Evolutionary conservation across 106 monocot genomes (phyloP).

Genomic region (Hemerocallis citrina): DNA sequence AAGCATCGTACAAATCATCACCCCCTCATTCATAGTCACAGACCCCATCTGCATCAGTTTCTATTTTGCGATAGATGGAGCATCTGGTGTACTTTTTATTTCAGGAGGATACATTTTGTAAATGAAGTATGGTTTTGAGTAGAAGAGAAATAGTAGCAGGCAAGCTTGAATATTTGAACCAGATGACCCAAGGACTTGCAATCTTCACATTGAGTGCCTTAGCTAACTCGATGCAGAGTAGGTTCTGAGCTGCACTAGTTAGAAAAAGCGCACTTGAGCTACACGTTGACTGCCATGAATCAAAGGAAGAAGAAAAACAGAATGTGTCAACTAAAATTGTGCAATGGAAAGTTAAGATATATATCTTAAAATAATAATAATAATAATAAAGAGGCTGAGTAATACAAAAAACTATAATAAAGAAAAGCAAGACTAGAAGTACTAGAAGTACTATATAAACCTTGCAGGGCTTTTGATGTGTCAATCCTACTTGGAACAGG

Average conservation of each 20-base stretch:
- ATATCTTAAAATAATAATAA: no score
- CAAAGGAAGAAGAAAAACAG: slow-evolving; percentile 14
- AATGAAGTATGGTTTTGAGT: slow-evolving; percentile 62
- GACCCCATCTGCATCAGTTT: slow-evolving; percentile 79
- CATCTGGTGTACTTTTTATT: slow-evolving; percentile 77
- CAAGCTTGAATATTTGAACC: slow-evolving; percentile 86
- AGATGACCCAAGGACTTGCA: slow-evolving; percentile 74
- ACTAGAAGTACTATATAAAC: no score
- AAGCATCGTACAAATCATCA: slow-evolving; percentile 85
- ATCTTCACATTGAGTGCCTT: slow-evolving; percentile 73
- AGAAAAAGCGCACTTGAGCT: slow-evolving; percentile 91
- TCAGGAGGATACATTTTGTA: slow-evolving; percentile 89
- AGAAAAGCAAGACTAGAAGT: no score
- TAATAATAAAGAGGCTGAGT: no score
- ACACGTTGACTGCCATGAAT: slow-evolving; percentile 57
- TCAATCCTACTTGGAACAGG: no score
- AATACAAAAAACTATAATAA: no score
- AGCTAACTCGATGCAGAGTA: slow-evolving; percentile 81
- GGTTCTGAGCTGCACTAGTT: slow-evolving; percentile 87
- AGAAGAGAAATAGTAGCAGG: slow-evolving; percentile 79
- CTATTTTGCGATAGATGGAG: slow-evolving; percentile 63
- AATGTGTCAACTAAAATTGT: no score
- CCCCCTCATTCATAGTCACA: slow-evolving; percentile 70
- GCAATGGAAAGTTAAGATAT: no score
- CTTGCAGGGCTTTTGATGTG: no score